Conservation (phyloP, 169 alveolate species). For the Cryptosporidium parvum region DNA sequence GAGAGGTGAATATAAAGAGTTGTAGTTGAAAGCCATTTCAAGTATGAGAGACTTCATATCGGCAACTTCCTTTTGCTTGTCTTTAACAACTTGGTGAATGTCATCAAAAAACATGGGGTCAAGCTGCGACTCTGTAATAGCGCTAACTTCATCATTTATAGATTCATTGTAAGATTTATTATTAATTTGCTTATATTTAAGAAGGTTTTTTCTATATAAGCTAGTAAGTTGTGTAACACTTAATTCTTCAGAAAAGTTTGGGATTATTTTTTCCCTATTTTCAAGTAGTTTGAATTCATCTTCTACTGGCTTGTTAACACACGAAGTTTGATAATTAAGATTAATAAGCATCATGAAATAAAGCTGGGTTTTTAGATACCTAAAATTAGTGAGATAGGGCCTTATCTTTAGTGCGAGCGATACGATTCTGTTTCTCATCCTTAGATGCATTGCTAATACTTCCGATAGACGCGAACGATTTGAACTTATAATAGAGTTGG, state of each 20-base stretch:
- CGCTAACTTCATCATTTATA: background rate
- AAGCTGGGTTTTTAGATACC: conserved; percentile 13
- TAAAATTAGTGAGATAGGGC: conserved; percentile 1
- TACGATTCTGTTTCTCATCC: background rate
- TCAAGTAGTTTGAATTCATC: background rate
- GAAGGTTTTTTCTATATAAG: background rate
- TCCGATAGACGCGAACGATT: background rate
- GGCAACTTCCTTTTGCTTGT: conserved; percentile 4
- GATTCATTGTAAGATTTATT: conserved; percentile 22
- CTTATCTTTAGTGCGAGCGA: conserved; percentile 5
- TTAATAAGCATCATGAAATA: background rate
- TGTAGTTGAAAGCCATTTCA: conserved; percentile 21
- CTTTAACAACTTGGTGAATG: conserved; percentile 13
- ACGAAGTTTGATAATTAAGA: background rate
- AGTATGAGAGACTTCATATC: conserved; percentile 16
- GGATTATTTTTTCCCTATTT: conserved; percentile 20
- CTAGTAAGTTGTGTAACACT: conserved; percentile 25
- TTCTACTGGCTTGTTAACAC: background rate
- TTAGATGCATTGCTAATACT: background rate
- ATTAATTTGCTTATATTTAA: conserved; percentile 18
- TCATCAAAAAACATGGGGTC: conserved; percentile 12
- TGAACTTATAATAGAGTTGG: background rate
- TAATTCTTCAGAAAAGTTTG: conserved; percentile 23
- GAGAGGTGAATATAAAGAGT: conserved; percentile 3
- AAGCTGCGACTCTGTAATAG: conserved; percentile 15